Conservation (phyloP, 352 stramenopile genomes). For the Phytophthora nicotianae region DNA sequence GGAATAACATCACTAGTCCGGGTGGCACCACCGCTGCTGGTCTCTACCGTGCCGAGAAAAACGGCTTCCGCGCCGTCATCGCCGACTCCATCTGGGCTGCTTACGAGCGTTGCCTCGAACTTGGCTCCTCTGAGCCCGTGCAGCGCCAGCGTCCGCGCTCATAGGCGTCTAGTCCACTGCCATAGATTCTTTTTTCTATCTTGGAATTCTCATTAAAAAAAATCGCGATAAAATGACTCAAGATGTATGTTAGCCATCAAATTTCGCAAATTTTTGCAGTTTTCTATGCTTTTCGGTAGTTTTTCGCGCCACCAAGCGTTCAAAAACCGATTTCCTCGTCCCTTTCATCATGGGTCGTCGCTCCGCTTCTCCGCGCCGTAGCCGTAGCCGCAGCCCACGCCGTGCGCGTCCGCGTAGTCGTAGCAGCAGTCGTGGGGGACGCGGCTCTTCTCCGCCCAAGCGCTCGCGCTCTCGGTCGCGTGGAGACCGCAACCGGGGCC, state of each 20-base stretch:
- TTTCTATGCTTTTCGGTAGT: background rate
- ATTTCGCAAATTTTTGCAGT: background rate
- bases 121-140: slow-evolving; percentile 85
- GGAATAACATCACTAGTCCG: slow-evolving; percentile 95
- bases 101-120: slow-evolving; percentile 93
- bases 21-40: slow-evolving; percentile 94
- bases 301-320: slow-evolving; percentile 1
- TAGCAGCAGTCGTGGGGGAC: slow-evolving; percentile 40
- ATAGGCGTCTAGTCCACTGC: slow-evolving; percentile 20
- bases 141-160: slow-evolving; percentile 70
- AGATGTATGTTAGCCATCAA: background rate
- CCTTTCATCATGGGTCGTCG: slow-evolving; percentile 43
- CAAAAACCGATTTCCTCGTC: slow-evolving; percentile 11
- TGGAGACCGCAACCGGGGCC: slow-evolving; percentile 28
- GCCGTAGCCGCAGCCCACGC: slow-evolving; percentile 44
- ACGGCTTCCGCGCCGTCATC: slow-evolving; percentile 93
- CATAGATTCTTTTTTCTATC: no score
- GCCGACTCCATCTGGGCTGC: slow-evolving; percentile 96
- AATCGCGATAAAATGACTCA: background rate
- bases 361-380: slow-evolving; percentile 55
- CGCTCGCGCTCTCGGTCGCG: slow-evolving; percentile 48
- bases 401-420: slow-evolving; percentile 38
- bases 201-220: no score
- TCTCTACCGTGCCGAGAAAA: slow-evolving; percentile 96
- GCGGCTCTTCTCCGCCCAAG: slow-evolving; percentile 26